These are phyloP conservation scores for Dactylellina sp. DNA, from an alignment of 2,329 filamentous ascomycete genomes.

Conservation along the genomic window DNA sequence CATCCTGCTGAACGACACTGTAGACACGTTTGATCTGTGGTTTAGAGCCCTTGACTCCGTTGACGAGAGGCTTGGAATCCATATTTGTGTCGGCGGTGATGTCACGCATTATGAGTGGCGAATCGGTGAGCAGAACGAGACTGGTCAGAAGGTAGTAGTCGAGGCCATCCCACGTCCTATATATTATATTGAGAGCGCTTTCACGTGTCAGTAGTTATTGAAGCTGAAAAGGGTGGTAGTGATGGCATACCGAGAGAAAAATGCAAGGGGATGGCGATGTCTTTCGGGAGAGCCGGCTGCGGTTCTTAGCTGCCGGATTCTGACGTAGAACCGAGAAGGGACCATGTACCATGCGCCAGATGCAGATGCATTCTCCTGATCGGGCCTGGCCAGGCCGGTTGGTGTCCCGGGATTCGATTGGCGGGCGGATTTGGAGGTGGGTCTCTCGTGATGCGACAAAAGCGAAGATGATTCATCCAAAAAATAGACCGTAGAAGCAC, in stretches of 20 bases:
- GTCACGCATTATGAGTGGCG: constrained; percentile 27
- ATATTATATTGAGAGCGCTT: constrained; percentile 8
- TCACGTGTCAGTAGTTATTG: constrained; percentile 46
- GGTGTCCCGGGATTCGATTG: too few relatives aligned
- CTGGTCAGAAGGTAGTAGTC: background rate
- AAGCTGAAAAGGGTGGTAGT: constrained; percentile 7
- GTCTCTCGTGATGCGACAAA: too few relatives aligned
- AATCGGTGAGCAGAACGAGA: constrained; percentile 1
- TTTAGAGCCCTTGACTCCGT: constrained; percentile 34
- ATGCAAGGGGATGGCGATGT: constrained; percentile 29
- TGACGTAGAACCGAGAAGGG: constrained; percentile 45
- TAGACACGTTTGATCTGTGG: constrained; percentile 18
- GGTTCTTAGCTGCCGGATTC: constrained; percentile 42
- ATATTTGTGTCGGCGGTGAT: constrained; percentile 12
- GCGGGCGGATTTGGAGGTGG: too few relatives aligned
- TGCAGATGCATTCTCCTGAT: background rate
- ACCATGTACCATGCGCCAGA: background rate
- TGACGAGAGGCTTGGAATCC: constrained; percentile 24
- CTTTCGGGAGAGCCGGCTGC: constrained; percentile 16
- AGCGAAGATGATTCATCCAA: too few relatives aligned
- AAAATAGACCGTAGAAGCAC: too few relatives aligned
- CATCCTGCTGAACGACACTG: constrained; percentile 45
- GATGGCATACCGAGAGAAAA: constrained; percentile 43
- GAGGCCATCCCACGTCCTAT: background rate
- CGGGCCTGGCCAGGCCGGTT: background rate